Conservation (phyloP, 495 filamentous ascomycete genomes). For the Lasiosphaeriaceae sp. region DNA sequence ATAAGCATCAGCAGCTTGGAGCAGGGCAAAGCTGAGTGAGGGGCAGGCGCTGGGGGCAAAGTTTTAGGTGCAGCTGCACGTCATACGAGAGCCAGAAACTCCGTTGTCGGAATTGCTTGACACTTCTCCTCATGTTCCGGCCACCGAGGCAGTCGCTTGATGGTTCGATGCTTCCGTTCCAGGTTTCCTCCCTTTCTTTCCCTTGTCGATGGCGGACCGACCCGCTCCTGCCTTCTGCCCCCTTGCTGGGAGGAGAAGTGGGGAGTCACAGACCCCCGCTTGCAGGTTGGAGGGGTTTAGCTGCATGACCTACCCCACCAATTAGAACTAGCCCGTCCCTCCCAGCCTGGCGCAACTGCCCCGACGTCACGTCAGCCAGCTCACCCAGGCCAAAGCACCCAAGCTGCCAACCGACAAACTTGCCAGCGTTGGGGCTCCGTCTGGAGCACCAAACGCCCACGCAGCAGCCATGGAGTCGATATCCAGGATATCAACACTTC, state of each 20-base stretch:
- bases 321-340: not conserved
- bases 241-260: too few species aligned
- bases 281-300: constrained; percentile 18
- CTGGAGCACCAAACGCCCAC: not conserved
- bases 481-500: constrained; percentile 82
- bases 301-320: constrained; percentile 25
- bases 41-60: too few species aligned
- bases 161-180: too few species aligned
- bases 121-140: too few species aligned
- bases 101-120: too few species aligned
- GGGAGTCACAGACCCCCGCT: constrained; percentile 6
- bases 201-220: constrained; percentile 12
- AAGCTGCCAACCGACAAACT: not conserved
- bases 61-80: too few species aligned
- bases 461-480: constrained; percentile 77
- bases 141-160: too few species aligned
- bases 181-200: too few species aligned
- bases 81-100: too few species aligned
- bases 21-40: too few species aligned
- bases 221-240: constrained; percentile 8
- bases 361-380: constrained; percentile 31
- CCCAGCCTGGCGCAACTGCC: not conserved
- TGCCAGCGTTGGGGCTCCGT: not conserved
- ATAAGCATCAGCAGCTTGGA: too few species aligned
- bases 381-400: not conserved